Evolutionary conservation across 345 rosid genomes (phyloP).

Genomic region (Fremontodendron californicum): DNA sequence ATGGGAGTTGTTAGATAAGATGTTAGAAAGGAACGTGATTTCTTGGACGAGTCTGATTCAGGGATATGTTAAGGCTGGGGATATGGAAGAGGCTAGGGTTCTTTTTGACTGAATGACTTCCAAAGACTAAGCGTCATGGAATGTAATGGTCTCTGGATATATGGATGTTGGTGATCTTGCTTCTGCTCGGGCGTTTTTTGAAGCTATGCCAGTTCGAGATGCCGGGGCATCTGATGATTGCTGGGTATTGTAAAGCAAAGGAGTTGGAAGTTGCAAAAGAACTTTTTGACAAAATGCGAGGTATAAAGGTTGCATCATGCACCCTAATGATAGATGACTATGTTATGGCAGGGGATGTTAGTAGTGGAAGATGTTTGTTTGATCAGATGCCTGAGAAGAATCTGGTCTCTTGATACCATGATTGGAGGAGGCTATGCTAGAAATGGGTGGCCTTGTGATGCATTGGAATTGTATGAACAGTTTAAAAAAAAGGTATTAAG

Average conservation of each 20-base stretch:
- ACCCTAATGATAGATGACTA: constrained; percentile 32
- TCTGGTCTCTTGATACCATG: constrained; percentile 27
- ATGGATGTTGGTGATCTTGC: constrained; percentile 23
- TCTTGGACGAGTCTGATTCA: constrained; percentile 33
- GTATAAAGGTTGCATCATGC: constrained; percentile 32
- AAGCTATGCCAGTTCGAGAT: constrained; percentile 24
- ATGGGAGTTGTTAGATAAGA: constrained; percentile 18
- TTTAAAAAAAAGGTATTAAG: constrained; percentile 20
- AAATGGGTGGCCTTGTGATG: constrained; percentile 30
- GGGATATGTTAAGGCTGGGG: constrained; percentile 29
- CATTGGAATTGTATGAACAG: constrained; percentile 26
- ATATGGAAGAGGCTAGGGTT: constrained; percentile 27
- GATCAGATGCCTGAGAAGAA: constrained; percentile 31
- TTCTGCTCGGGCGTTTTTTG: constrained; percentile 22
- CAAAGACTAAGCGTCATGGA: constrained; percentile 28
- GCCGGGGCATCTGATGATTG: constrained; percentile 26
- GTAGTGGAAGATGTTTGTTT: constrained; percentile 26
- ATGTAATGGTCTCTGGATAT: constrained; percentile 28
- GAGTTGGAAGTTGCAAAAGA: constrained; percentile 26
- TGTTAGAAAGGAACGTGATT: constrained; percentile 28
- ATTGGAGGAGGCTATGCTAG: constrained; percentile 31
- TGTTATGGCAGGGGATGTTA: constrained; percentile 25
- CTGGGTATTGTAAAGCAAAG: constrained; percentile 26
- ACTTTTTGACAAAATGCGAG: constrained; percentile 22
- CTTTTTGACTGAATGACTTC: constrained; percentile 30